phyloP scores from a whole-genome alignment of 208 protist species.

The Acanthamoeba triangularis region DNA sequence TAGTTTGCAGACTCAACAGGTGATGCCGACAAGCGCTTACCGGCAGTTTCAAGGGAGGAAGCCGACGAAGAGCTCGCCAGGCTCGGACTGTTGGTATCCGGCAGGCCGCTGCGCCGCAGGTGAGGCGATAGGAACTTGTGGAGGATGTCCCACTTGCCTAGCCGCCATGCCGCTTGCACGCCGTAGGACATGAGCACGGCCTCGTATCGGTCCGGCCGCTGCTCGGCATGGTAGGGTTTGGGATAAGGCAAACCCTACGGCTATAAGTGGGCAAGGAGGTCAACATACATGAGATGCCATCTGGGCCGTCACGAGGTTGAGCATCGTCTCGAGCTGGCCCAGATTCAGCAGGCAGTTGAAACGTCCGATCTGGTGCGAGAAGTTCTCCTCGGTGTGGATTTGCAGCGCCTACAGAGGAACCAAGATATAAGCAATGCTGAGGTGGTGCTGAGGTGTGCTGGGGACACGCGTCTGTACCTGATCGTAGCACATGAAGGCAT shows the following conservation, averaged over 20 bases:
- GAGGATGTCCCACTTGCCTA: slow-evolving; percentile 89
- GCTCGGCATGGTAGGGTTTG: neutral
- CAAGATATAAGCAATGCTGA: too few relatives aligned
- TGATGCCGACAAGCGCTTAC: neutral
- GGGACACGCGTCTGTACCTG: too few relatives aligned
- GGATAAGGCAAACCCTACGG: too few relatives aligned
- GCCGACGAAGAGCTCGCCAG: neutral
- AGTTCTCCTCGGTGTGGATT: slow-evolving; percentile 35
- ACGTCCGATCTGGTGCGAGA: slow-evolving; percentile 78
- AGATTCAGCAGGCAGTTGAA: slow-evolving; percentile 89
- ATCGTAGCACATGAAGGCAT: slow-evolving; percentile 81
- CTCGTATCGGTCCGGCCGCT: neutral
- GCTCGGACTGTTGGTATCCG: neutral
- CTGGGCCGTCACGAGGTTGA: slow-evolving; percentile 79
- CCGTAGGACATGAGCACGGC: slow-evolving; percentile 78
- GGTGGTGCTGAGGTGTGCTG: neutral
- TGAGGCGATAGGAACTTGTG: slow-evolving; percentile 68
- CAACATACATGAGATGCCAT: neutral
- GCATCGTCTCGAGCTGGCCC: slow-evolving; percentile 89
- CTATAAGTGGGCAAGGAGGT: too few relatives aligned
- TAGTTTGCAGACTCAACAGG: neutral
- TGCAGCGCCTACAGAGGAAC: too few relatives aligned
- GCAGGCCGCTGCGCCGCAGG: neutral
- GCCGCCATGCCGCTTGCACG: slow-evolving; percentile 90
- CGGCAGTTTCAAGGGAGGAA: neutral